phyloP scores from a whole-genome alignment of 2,329 filamentous ascomycete genomes.

The Arthrobotrys musiformis region DNA sequence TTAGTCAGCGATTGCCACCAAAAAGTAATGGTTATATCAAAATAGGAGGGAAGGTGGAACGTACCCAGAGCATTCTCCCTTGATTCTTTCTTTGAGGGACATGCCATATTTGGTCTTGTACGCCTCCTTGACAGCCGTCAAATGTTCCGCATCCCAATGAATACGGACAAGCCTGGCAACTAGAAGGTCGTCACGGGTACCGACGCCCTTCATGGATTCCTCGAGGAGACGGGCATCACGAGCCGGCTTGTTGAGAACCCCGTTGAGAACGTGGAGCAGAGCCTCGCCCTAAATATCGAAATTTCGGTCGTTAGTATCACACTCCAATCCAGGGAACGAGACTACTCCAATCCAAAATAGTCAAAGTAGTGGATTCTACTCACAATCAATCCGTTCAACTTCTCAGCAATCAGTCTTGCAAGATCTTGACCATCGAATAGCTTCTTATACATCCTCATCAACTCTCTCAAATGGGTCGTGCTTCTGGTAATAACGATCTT shows the following conservation, averaged over 20 bases:
- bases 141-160: conserved; percentile 89
- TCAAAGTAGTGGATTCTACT: conserved; percentile 64
- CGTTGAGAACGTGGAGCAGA: conserved; percentile 93
- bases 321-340: too few species aligned
- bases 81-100: conserved; percentile 79
- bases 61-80: conserved; percentile 46
- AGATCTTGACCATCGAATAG: conserved; percentile 79
- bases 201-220: conserved; percentile 75
- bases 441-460: conserved; percentile 79
- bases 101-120: conserved; percentile 81
- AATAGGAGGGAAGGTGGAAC: neutral
- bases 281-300: conserved; percentile 82
- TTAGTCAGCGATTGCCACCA: conserved; percentile 9
- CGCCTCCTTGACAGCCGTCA: conserved; percentile 80
- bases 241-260: conserved; percentile 93
- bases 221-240: conserved; percentile 90
- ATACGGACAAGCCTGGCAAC: conserved; percentile 87
- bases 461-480: conserved; percentile 82
- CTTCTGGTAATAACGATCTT: conserved; percentile 82
- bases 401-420: conserved; percentile 84
- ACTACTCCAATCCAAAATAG: too few species aligned
- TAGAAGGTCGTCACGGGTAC: conserved; percentile 73
- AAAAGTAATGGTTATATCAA: neutral
- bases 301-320: neutral
- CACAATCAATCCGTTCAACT: conserved; percentile 92